These are phyloP conservation scores for Xylaria bambusicola DNA, from an alignment of 495 filamentous ascomycete genomes.

Conservation along the genomic window DNA sequence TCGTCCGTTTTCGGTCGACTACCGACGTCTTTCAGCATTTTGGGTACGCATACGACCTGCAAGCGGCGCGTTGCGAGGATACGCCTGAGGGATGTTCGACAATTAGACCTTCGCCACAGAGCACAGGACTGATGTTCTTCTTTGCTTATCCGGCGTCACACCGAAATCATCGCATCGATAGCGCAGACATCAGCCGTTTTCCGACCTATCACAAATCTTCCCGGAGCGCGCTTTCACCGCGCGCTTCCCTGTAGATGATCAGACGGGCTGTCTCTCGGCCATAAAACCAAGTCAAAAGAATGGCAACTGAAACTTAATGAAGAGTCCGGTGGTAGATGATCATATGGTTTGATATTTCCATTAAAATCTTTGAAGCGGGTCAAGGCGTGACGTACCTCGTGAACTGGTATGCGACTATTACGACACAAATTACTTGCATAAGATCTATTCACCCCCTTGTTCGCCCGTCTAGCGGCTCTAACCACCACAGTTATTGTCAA, in stretches of 20 bases:
- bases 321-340: neutral
- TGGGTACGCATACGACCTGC: neutral
- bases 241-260: neutral
- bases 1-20: neutral
- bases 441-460: too few relatives aligned
- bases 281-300: neutral
- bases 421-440: too few relatives aligned
- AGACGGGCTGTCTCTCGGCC: neutral
- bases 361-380: neutral
- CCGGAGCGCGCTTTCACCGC: neutral
- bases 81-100: neutral
- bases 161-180: slow-evolving; percentile 4
- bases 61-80: neutral
- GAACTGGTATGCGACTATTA: too few relatives aligned
- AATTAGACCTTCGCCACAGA: neutral
- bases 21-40: neutral
- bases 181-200: neutral
- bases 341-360: neutral
- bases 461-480: neutral
- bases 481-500: neutral
- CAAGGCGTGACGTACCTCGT: neutral
- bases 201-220: neutral
- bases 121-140: neutral
- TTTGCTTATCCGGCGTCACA: neutral
- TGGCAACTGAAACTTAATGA: neutral